A percentile compares a stretch with the other conserved stretches of the same genome.
Evolutionary conservation across 352 stramenopile genomes (phyloP).

Genomic region (Phytophthora cryptogea): DNA sequence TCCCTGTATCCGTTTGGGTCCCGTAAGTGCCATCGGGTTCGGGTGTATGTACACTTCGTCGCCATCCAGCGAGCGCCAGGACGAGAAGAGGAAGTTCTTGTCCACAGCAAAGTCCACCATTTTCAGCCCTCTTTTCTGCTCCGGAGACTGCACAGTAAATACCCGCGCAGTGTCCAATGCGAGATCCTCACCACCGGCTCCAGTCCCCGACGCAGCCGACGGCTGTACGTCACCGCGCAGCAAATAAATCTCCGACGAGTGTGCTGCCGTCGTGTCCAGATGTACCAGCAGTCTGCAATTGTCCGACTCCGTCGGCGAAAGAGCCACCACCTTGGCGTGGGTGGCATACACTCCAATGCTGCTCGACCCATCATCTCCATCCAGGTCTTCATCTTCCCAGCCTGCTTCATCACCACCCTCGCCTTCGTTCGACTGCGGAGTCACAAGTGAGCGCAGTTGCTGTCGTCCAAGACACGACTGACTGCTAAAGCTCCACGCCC

Average conservation of each 20-base stretch:
- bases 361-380: slow-evolving; percentile 31
- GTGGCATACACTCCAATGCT: slow-evolving; percentile 40
- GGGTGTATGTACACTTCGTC: slow-evolving; percentile 67
- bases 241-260: slow-evolving; percentile 66
- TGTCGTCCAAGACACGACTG: slow-evolving; percentile 73
- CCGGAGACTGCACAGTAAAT: slow-evolving; percentile 43
- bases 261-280: slow-evolving; percentile 58
- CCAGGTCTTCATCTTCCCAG: slow-evolving; percentile 42
- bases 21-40: slow-evolving; percentile 73
- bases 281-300: slow-evolving; percentile 71
- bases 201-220: slow-evolving; percentile 24
- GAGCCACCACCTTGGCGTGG: slow-evolving; percentile 61
- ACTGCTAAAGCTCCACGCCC: slow-evolving; percentile 68
- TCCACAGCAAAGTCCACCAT: slow-evolving; percentile 79
- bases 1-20: slow-evolving; percentile 54
- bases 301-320: slow-evolving; percentile 54
- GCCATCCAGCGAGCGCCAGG: slow-evolving; percentile 62
- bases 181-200: slow-evolving; percentile 44
- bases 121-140: slow-evolving; percentile 49
- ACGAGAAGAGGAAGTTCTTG: slow-evolving; percentile 71
- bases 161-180: slow-evolving; percentile 53
- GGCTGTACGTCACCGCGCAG: slow-evolving; percentile 58
- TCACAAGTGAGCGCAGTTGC: slow-evolving; percentile 45
- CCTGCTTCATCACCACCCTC: slow-evolving; percentile 27
- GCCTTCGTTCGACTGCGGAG: slow-evolving; percentile 11